Evolutionary conservation across 495 filamentous ascomycete genomes (phyloP), one percentile per base, ranked within the genome.

Genomic region (Aspergillus nanangensis): DNA sequence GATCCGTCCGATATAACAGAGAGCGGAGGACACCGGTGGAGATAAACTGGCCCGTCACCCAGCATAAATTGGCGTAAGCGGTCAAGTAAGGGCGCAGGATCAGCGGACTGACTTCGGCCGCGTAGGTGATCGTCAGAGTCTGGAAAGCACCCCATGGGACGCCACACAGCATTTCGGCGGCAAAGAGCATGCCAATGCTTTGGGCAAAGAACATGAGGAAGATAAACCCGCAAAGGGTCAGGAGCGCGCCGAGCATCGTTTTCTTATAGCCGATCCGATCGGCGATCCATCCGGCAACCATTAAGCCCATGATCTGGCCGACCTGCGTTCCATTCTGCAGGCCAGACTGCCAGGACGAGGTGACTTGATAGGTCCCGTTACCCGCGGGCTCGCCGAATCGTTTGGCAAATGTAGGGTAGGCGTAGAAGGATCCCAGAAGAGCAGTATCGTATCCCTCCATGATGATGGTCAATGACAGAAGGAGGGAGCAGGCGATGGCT

Each of bases 41-140:
- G 11, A 85, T 65, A 4, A 84, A 65, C 41, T 83, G 80, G 3
- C 81, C 83, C 5, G 83, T 83, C 31, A 80, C 80, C 71, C 81
- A 87, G 65, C 81, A 85, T 34, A 86, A 63, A 51, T 83, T 84
- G 32, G 82, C 79, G 47, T 77, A 82, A 33, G 67, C 70, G 13
- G 81, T 82, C 5, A 82, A 61, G 44, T 71, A 75, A 2, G 73
- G 71, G 4, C 81, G 73, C 17, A 84, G 69, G 13, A 71, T 71
- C 45, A 79, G 69, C 1, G 81, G 81, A 42, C 71, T 77, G 18
- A 83, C 76, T 58, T 86, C 82, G 4, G 78, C 80, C 3, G 81
- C 77, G 51, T 86, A 86, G 13, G 80, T 77, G 0, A 77, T 75
- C 3, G 77, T 78, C 10, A 82, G 71, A 14, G 73, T 71, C 20